Evolutionary conservation across 2,329 filamentous ascomycete genomes (phyloP).

Genomic region (Sporothrix globosa): DNA sequence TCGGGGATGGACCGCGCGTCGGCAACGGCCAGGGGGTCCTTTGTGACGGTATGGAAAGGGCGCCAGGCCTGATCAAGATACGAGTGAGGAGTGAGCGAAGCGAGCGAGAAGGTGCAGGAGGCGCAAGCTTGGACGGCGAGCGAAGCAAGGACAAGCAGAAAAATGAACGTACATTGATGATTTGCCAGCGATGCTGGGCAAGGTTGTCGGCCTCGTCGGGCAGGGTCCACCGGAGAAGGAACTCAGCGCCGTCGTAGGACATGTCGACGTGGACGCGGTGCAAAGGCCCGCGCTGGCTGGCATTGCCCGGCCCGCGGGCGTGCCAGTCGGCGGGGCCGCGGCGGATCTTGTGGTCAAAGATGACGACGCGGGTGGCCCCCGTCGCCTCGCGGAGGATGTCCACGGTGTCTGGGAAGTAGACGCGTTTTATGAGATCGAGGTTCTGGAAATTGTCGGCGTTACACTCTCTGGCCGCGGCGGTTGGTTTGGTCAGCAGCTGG

Average conservation of each 20-base stretch:
- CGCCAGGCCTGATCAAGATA: slow-evolving; percentile 47
- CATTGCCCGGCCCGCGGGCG: slow-evolving; percentile 66
- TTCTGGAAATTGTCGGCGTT: slow-evolving; percentile 61
- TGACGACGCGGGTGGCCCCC: slow-evolving; percentile 58
- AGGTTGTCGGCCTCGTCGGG: slow-evolving; percentile 36
- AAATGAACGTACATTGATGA: slow-evolving; percentile 34
- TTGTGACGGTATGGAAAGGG: slow-evolving; percentile 52
- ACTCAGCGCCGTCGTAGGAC: slow-evolving; percentile 40
- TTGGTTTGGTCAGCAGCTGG: slow-evolving; percentile 58
- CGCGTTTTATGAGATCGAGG: slow-evolving; percentile 53
- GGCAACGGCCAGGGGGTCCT: slow-evolving; percentile 49
- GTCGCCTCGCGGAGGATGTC: slow-evolving; percentile 51
- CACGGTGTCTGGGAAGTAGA: slow-evolving; percentile 66
- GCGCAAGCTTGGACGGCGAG: neutral
- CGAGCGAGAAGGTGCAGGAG: neutral
- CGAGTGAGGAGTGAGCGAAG: neutral
- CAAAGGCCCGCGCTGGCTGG: slow-evolving; percentile 57
- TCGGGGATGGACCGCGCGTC: slow-evolving; percentile 47
- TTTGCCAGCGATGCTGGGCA: slow-evolving; percentile 35
- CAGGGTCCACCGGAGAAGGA: slow-evolving; percentile 37
- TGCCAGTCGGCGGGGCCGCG: slow-evolving; percentile 59
- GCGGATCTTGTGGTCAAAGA: slow-evolving; percentile 72
- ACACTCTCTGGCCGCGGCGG: slow-evolving; percentile 27
- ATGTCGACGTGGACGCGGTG: slow-evolving; percentile 55
- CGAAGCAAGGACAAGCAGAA: neutral